Percentiles rank a stretch among this genome's conserved stretches.
phyloP scores from a whole-genome alignment of 352 stramenopile species.

The Globisporangium perplexum region DNA sequence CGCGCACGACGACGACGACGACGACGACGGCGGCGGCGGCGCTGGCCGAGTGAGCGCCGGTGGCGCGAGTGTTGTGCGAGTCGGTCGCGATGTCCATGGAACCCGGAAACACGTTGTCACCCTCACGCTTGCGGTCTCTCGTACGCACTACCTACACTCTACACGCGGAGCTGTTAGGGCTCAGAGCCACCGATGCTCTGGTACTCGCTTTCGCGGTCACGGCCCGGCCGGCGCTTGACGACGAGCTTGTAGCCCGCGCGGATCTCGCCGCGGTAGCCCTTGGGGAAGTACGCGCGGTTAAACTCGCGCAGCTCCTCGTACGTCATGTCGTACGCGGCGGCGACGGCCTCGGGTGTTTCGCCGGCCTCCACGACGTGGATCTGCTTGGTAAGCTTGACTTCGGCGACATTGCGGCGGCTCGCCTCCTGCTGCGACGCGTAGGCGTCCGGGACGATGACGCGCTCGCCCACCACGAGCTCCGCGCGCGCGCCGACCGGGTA shows the following conservation, averaged over 20 bases:
- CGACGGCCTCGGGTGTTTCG: constrained; percentile 68
- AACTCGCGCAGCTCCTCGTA: constrained; percentile 83
- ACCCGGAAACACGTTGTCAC: neutral
- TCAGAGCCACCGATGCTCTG: constrained; percentile 14
- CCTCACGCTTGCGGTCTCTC: neutral
- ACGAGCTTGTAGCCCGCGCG: constrained; percentile 74
- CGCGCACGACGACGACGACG: neutral
- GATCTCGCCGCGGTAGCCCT: constrained; percentile 80
- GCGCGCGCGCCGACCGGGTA: constrained; percentile 64
- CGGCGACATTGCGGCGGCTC: constrained; percentile 61
- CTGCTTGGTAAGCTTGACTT: constrained; percentile 84
- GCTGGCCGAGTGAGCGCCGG: neutral
- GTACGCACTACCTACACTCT: neutral
- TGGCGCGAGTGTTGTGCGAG: neutral
- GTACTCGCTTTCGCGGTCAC: constrained; percentile 21
- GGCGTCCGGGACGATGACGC: constrained; percentile 70
- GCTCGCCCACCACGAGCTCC: constrained; percentile 49
- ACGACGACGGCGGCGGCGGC: neutral
- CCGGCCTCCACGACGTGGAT: constrained; percentile 73
- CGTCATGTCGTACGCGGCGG: constrained; percentile 64
- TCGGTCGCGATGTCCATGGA: neutral
- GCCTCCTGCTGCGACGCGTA: constrained; percentile 45
- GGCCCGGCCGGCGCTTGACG: constrained; percentile 45
- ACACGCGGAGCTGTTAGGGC: neutral
- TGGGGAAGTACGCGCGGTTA: constrained; percentile 84